Percentiles rank a stretch among this genome's conserved stretches.
These are phyloP conservation scores for Cystofilobasidium ferigula DNA, from an alignment of 768 basidiomycete genomes.

Conservation along the genomic window DNA sequence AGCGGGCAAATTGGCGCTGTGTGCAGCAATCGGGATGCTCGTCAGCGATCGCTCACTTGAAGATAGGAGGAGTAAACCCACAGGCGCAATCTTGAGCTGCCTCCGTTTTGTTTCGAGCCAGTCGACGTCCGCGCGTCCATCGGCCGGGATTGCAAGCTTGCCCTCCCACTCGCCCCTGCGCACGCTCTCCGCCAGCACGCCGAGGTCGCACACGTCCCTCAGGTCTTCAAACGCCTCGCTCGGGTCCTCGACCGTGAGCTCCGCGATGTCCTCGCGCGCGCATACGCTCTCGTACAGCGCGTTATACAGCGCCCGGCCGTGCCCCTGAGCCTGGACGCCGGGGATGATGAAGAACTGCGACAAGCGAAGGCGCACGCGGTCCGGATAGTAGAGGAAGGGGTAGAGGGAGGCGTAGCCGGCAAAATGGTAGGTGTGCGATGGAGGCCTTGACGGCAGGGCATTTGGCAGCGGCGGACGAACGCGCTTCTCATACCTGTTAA, in stretches of 20 bases:
- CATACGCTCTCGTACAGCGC: slow-evolving; percentile 7
- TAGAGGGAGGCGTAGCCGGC: slow-evolving; percentile 88
- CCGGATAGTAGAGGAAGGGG: slow-evolving; percentile 91
- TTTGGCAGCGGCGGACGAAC: slow-evolving; percentile 42
- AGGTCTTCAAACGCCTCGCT: slow-evolving; percentile 96
- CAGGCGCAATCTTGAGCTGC: slow-evolving; percentile 80
- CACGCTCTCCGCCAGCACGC: slow-evolving; percentile 50
- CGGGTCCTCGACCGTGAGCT: slow-evolving; percentile 68
- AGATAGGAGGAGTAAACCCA: slow-evolving; percentile 39
- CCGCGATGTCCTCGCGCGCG: background rate
- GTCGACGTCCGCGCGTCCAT: slow-evolving; percentile 43
- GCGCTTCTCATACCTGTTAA: slow-evolving; percentile 76
- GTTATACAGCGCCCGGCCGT: slow-evolving; percentile 13
- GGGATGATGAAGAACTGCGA: slow-evolving; percentile 86
- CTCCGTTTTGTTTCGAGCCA: slow-evolving; percentile 72
- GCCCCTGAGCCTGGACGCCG: slow-evolving; percentile 71
- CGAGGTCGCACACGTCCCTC: slow-evolving; percentile 79
- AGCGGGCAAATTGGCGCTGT: slow-evolving; percentile 84
- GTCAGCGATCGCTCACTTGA: background rate
- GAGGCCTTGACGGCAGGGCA: slow-evolving; percentile 30
- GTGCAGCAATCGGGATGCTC: background rate
- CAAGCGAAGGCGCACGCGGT: slow-evolving; percentile 53
- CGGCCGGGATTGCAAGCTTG: slow-evolving; percentile 42
- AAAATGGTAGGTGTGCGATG: slow-evolving; percentile 72
- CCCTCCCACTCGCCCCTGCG: slow-evolving; percentile 44